phyloP scores from a whole-genome alignment of 768 basidiomycete species.

The Lactarius trivialis region DNA sequence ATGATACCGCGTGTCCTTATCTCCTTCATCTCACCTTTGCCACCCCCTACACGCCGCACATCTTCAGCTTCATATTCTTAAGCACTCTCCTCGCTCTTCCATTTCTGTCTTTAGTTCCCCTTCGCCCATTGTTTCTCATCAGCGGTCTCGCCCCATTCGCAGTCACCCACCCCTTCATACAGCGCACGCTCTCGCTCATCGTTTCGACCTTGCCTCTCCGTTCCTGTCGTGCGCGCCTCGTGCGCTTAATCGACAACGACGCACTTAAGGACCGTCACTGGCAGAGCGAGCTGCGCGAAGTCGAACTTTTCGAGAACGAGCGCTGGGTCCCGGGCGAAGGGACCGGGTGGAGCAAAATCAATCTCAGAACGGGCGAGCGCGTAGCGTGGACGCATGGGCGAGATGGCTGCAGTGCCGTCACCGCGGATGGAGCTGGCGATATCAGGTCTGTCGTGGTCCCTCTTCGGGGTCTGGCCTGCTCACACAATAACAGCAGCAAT shows the following conservation, averaged over 20 bases:
- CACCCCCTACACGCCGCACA: constrained; percentile 46
- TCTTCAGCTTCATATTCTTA: constrained; percentile 44
- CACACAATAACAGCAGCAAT: constrained; percentile 51
- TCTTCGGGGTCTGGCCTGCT: constrained; percentile 12
- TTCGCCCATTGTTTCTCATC: constrained; percentile 43
- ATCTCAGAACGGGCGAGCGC: constrained; percentile 41
- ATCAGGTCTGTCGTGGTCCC: constrained; percentile 49
- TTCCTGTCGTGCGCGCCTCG: constrained; percentile 24
- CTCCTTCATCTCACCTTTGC: constrained; percentile 44
- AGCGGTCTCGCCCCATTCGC: constrained; percentile 46
- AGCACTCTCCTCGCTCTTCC: constrained; percentile 41
- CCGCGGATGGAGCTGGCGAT: constrained; percentile 39
- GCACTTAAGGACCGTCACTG: constrained; percentile 57
- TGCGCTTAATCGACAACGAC: constrained; percentile 53
- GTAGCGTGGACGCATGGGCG: constrained; percentile 62
- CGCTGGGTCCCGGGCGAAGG: constrained; percentile 36
- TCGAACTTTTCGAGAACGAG: constrained; percentile 81
- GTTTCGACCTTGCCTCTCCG: constrained; percentile 22
- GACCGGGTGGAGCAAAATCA: constrained; percentile 35
- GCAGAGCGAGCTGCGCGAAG: constrained; percentile 55
- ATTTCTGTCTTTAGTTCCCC: constrained; percentile 31
- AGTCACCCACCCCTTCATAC: constrained; percentile 45
- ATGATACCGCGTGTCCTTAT: constrained; percentile 49
- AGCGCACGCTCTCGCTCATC: constrained; percentile 29
- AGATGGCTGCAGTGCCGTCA: constrained; percentile 64